Evolutionary conservation across 2,329 filamentous ascomycete species (phyloP).

Genomic region (Neopestalotiopsis clavispora): DNA sequence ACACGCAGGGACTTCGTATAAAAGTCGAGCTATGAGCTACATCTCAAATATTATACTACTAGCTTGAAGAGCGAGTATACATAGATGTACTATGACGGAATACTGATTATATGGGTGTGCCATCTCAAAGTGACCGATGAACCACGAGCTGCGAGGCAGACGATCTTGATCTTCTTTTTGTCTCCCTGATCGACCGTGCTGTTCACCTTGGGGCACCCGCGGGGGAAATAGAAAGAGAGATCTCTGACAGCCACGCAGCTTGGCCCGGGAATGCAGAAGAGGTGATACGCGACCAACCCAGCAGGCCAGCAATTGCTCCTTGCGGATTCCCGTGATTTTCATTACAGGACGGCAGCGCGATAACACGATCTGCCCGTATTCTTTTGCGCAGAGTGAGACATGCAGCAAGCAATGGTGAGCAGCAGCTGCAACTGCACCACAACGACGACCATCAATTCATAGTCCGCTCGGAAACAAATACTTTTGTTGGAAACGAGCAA

Average conservation of each 20-base stretch:
- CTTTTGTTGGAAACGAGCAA: neutral
- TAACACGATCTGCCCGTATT: neutral
- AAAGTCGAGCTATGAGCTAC: neutral
- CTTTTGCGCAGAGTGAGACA: conserved; percentile 10
- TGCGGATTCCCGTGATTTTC: conserved; percentile 9
- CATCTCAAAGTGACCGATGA: neutral
- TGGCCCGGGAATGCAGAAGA: neutral
- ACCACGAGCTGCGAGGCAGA: neutral
- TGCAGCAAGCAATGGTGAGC: too few species aligned
- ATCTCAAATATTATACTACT: neutral
- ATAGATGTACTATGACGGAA: neutral
- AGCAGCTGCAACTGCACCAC: neutral
- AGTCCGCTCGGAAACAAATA: neutral
- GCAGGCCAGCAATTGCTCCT: neutral
- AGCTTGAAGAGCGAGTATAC: neutral
- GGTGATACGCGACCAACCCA: neutral
- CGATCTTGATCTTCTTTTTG: neutral
- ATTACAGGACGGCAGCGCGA: conserved; percentile 9
- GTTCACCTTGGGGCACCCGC: neutral
- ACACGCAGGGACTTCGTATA: conserved; percentile 3
- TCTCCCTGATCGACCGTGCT: neutral
- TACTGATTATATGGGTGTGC: neutral
- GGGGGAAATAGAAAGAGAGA: neutral
- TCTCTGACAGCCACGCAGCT: neutral
- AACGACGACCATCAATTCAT: neutral